Percentiles rank a stretch among this genome's conserved stretches.
These are phyloP conservation scores for Erucastrum elatum DNA, from an alignment of 345 rosid genomes.

Conservation along the genomic window DNA sequence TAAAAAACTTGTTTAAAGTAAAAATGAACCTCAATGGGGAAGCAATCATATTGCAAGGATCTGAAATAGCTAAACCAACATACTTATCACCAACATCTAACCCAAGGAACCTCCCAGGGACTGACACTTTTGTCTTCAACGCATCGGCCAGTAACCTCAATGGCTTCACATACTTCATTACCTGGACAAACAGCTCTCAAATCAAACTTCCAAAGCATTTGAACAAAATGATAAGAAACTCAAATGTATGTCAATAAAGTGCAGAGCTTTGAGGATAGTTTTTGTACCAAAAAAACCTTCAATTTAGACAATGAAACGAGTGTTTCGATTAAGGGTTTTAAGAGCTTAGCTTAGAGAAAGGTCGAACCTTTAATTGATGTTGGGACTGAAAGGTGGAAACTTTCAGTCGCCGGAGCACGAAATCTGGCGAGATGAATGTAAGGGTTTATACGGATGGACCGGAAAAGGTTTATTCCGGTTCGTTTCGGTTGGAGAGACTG, in stretches of 20 bases:
- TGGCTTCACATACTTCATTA: conserved; percentile 79
- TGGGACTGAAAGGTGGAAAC: neutral
- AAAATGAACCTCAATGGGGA: conserved; percentile 58
- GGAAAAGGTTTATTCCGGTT: conserved; percentile 13
- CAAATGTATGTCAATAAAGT: neutral
- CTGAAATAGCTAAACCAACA: conserved; percentile 79
- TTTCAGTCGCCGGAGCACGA: conserved; percentile 14
- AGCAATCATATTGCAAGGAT: conserved; percentile 51
- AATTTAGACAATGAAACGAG: neutral
- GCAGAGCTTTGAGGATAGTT: neutral
- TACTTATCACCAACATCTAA: conserved; percentile 91
- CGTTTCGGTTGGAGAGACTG: neutral
- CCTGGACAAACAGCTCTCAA: neutral
- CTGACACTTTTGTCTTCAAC: conserved; percentile 41
- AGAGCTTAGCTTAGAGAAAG: neutral
- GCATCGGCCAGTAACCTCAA: conserved; percentile 51
- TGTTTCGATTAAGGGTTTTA: neutral
- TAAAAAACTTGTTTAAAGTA: too few species aligned
- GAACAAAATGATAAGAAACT: neutral
- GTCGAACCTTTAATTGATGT: neutral
- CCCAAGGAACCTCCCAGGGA: conserved; percentile 62
- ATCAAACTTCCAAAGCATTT: too few species aligned
- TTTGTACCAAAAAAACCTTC: neutral
- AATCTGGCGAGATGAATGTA: conserved; percentile 8
- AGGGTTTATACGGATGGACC: neutral